Evolutionary conservation across 345 rosid species (phyloP), one percentile per base, ranked within the genome.

Genomic region (Pugionium cornutum): DNA sequence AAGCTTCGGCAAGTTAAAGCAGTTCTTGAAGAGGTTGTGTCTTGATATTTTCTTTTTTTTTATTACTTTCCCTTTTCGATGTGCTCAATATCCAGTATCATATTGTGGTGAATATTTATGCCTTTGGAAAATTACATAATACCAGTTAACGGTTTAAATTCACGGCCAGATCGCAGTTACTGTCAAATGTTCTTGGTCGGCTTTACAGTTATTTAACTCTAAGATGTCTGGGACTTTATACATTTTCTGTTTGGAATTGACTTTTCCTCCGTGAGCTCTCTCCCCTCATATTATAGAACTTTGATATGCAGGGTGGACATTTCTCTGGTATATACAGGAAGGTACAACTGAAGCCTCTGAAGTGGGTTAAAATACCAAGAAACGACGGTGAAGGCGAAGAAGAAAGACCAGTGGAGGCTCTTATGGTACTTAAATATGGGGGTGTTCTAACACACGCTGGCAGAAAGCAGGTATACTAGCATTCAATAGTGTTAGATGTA

Each of bases 401-500:
- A 81, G 98, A 95, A 67, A 80, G 86, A 27, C 99, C 99, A 27
- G 84, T 81, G 33, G 99, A 95, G 81, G 99, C 99, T 46, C 83
- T 95, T 54, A 91, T 95, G 99, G 86, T 95, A 80, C 94, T 95
- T 70, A 95, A 95, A 73, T 95, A 95, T 75, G 99, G 99, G 44
- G 99, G 99, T 39, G 98, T 95, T 74, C 88, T 91, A 61, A 95
- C 99, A n/a, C 99, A 95, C 81, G 99, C 99, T 68, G 99, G 99
- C 54, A 84, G 99, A 81, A 95, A 88, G 80, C 99, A 95, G 97
- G 99, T 90, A 63, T 10, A 27, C 45, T 53, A 26, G 59, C 67
- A 54, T 50, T 45, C 26, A 48, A 25, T 60, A 53, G 9, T 56
- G 47, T 39, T 6, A 9, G 7, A 34, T 6, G 39, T 40, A 27